Base-by-base conservation (phyloP, 768 basidiomycete species). In the Dictyophora rubrovolvata region DNA sequence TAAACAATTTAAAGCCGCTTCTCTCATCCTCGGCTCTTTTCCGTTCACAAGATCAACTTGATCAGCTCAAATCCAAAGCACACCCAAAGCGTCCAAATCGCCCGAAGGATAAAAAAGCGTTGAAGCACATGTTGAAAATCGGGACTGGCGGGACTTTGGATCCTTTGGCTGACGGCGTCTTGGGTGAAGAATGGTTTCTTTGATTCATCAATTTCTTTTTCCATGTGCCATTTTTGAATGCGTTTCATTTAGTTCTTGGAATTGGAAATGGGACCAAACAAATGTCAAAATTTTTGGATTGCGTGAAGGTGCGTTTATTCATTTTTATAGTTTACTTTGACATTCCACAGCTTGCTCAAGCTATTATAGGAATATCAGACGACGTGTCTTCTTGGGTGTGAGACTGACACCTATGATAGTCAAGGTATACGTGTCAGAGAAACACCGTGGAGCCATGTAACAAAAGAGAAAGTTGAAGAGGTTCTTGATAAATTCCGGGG, bases 111-210 rank as follows among this genome's bases (percentile, higher is more conserved):
- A 68, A 54, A 59, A 55, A 42, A 33, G 60, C 33, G 8, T 22
- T 37, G n/a, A 56, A 59, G 34, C 20, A 56, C 20, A 50, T 68
- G 67, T 75, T 93, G 55, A 94, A 95, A 72, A 82, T 94, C 53
- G 93, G 93, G 1, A 90, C 93, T 70, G 93, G 93, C 28, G 93
- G 96, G 4, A 99, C 96, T 3, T 75, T 99, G 53, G 96, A 99
- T 74, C 96, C 96, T 16, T 77, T 98, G 36, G 96, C 96, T 5
- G 92, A 96, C 70, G 95, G 95, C 48, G 92, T 96, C 16, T 74
- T 97, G 63, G 91, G 93, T 93, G 68, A 64, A 77, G 28, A 28
- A 28, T 28, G 28, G 7, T 64, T 50, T 16, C 22, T n/a, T 48
- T n/a, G n/a, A n/a, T n/a, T n/a, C n/a, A n/a, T n/a, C n/a, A n/a